These are phyloP conservation scores for Biscutella laevigata DNA, from an alignment of 441 rosid genomes.

Conservation along the genomic window DNA sequence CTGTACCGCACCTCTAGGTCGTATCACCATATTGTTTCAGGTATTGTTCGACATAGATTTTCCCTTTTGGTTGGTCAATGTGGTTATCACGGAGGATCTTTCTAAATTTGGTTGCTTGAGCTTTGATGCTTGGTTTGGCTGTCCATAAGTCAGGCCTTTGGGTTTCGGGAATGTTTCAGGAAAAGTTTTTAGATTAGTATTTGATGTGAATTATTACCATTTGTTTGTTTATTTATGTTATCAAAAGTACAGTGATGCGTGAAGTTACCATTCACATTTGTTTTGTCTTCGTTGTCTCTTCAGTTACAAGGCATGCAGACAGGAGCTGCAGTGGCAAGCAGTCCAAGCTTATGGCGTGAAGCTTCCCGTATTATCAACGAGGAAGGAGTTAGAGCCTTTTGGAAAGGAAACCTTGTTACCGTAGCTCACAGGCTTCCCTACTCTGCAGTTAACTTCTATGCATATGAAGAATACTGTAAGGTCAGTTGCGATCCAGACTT, in stretches of 20 bases:
- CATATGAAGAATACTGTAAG: conserved; percentile 64
- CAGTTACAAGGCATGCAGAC: conserved; percentile 97
- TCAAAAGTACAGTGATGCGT: not conserved
- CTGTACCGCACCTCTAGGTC: conserved; percentile 88
- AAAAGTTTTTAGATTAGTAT: no score
- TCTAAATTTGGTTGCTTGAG: not conserved
- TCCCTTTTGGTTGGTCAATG: not conserved
- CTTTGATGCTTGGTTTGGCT: not conserved
- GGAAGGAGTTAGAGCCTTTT: conserved; percentile 88
- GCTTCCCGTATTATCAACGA: conserved; percentile 63
- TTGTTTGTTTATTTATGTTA: no score
- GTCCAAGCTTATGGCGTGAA: conserved; percentile 60
- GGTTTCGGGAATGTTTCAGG: no score
- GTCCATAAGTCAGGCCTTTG: not conserved
- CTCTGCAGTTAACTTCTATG: conserved; percentile 68
- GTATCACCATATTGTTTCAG: conserved; percentile 85
- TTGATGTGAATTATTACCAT: no score
- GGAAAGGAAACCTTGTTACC: conserved; percentile 92
- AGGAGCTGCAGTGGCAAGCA: conserved; percentile 44
- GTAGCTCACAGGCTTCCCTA: conserved; percentile 90
- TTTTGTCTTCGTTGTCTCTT: not conserved
- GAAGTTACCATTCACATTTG: not conserved
- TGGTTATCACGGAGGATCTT: not conserved
- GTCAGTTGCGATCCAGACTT: conserved; percentile 28
- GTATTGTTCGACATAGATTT: conserved; percentile 22